phyloP scores from a whole-genome alignment of 768 basidiomycete genomes.

The Gymnopilus dilepis region DNA sequence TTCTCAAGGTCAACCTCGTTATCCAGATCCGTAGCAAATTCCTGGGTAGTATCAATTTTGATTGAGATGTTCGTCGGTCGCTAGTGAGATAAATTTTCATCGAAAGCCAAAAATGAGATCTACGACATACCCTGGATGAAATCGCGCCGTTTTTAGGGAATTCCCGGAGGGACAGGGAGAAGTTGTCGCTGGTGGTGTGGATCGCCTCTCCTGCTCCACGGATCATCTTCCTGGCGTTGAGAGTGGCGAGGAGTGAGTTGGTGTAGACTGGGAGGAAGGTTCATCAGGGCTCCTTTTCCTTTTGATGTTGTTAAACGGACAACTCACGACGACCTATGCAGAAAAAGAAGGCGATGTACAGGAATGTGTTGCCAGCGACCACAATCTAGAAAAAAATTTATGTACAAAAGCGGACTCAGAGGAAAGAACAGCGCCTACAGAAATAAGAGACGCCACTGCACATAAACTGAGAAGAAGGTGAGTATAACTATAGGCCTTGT shows the following conservation, averaged over 20 bases:
- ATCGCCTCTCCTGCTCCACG: conserved; percentile 44
- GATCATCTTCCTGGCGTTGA: conserved; percentile 59
- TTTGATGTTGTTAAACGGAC: no score
- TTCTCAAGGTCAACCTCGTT: conserved; percentile 35
- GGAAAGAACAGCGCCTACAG: conserved; percentile 37
- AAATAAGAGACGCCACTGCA: conserved; percentile 59
- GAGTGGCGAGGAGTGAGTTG: conserved; percentile 64
- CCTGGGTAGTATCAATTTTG: conserved; percentile 60
- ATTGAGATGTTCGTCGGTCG: conserved; percentile 55
- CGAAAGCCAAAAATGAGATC: neutral
- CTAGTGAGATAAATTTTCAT: conserved; percentile 23
- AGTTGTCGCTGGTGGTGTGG: conserved; percentile 45
- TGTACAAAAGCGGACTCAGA: conserved; percentile 3
- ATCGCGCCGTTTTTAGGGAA: conserved; percentile 38
- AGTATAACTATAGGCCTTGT: neutral
- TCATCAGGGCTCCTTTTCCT: neutral
- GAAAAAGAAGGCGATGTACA: conserved; percentile 67
- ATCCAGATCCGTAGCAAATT: conserved; percentile 49
- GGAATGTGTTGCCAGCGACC: conserved; percentile 50
- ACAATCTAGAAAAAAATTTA: conserved; percentile 43
- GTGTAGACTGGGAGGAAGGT: conserved; percentile 53
- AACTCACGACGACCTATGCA: conserved; percentile 61
- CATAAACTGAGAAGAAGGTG: conserved; percentile 44
- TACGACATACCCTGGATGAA: conserved; percentile 35
- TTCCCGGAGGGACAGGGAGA: conserved; percentile 45